Evolutionary conservation across 2,329 filamentous ascomycete genomes (phyloP).

Genomic region (Neonectria magnoliae): DNA sequence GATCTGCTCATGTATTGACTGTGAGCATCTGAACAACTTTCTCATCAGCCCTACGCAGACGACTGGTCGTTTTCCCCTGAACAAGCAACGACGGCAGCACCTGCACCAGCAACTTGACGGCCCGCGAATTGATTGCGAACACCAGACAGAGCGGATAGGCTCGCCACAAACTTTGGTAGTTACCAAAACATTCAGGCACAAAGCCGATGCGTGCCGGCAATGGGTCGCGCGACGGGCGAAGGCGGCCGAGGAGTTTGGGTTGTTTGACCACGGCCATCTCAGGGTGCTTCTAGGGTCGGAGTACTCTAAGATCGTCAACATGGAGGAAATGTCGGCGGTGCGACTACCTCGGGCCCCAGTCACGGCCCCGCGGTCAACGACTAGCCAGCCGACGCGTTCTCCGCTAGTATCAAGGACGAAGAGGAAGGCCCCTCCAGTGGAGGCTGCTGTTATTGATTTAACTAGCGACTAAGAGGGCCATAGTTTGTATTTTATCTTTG

Average conservation of each 20-base stretch:
- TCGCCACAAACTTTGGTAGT: constrained; percentile 35
- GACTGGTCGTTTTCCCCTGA: constrained; percentile 24
- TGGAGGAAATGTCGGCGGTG: background rate
- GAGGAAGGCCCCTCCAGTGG: background rate
- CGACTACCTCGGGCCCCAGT: background rate
- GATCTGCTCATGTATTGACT: constrained; percentile 40
- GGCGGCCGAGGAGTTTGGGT: background rate
- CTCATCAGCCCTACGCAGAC: constrained; percentile 26
- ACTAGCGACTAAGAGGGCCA: constrained; percentile 8
- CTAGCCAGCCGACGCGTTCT: background rate
- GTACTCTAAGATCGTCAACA: constrained; percentile 8
- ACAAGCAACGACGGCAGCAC: constrained; percentile 33
- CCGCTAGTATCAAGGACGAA: constrained; percentile 11
- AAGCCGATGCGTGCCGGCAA: background rate
- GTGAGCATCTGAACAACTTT: constrained; percentile 40
- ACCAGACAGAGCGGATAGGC: constrained; percentile 26
- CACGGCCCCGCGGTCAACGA: background rate
- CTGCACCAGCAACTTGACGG: constrained; percentile 31
- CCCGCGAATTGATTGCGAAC: constrained; percentile 30
- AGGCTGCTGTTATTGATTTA: constrained; percentile 20
- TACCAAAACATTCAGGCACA: constrained; percentile 32
- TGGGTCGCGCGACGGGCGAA: constrained; percentile 7
- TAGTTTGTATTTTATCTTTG: background rate
- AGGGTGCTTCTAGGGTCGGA: constrained; percentile 14
- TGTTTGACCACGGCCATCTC: constrained; percentile 7